Evolutionary conservation across 2,329 filamentous ascomycete species (phyloP).

Genomic region (Cladosporium colombiae): DNA sequence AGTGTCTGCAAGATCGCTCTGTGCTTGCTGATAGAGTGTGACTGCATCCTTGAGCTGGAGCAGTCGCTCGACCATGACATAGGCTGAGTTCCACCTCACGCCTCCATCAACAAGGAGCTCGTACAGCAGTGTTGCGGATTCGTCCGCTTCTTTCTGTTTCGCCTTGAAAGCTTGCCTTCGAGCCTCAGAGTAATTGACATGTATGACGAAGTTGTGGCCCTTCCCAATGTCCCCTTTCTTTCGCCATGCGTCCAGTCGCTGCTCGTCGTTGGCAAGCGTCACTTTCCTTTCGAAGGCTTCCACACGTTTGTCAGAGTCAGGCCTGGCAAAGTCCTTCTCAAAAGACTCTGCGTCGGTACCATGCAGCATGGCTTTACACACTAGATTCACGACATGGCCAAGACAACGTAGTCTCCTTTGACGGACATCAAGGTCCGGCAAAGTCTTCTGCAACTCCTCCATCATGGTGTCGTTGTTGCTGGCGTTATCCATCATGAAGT

Average conservation of each 20-base stretch:
- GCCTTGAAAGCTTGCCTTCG: background rate
- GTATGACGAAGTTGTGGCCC: slow-evolving; percentile 3
- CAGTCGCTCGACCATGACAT: slow-evolving; percentile 4
- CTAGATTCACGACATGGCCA: slow-evolving; percentile 25
- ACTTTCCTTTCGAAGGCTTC: slow-evolving; percentile 4
- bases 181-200: background rate
- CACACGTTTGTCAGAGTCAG: background rate
- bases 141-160: slow-evolving; percentile 6
- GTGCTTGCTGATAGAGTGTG: slow-evolving; percentile 5
- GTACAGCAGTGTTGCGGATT: background rate
- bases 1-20: slow-evolving; percentile 1
- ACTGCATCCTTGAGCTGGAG: slow-evolving; percentile 8
- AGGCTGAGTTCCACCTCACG: slow-evolving; percentile 4
- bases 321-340: slow-evolving; percentile 6
- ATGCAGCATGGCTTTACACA: slow-evolving; percentile 22
- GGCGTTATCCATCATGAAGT: slow-evolving; percentile 27
- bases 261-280: slow-evolving; percentile 19
- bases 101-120: slow-evolving; percentile 11
- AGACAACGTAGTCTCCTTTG: slow-evolving; percentile 19
- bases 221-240: slow-evolving; percentile 10
- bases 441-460: slow-evolving; percentile 4
- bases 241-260: slow-evolving; percentile 21
- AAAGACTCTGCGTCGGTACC: slow-evolving; percentile 20
- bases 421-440: background rate
- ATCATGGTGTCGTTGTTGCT: slow-evolving; percentile 23